Evolutionary conservation across 495 filamentous ascomycete species (phyloP).

Genomic region (Lasiosphaeriaceae sp.): DNA sequence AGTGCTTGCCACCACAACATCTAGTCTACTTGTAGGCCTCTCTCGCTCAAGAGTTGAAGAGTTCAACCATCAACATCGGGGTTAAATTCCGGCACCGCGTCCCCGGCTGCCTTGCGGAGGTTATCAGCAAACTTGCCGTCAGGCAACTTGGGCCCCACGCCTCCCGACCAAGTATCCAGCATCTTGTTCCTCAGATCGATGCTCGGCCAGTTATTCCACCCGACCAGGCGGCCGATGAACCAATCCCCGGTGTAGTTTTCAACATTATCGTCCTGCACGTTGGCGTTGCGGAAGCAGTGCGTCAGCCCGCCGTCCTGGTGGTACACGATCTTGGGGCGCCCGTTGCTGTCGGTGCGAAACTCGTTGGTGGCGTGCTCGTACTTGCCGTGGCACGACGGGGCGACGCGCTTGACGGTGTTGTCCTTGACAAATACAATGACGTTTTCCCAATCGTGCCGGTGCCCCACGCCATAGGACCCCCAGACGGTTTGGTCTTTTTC

Average conservation of each 20-base stretch:
- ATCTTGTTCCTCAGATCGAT: too few species aligned
- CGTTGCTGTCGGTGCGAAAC: constrained; percentile 7
- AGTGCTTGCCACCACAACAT: too few species aligned
- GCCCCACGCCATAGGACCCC: constrained; percentile 20
- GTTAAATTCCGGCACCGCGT: too few species aligned
- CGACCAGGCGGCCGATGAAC: constrained; percentile 8
- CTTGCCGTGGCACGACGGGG: constrained; percentile 26
- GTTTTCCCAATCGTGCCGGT: constrained; percentile 36
- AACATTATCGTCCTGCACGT: constrained; percentile 26
- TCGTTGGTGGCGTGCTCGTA: constrained; percentile 13
- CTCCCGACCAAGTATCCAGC: too few species aligned
- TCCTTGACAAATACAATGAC: constrained; percentile 28
- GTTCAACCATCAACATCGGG: too few species aligned
- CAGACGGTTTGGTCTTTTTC: constrained; percentile 30
- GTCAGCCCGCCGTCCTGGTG: constrained; percentile 28
- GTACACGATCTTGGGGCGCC: constrained; percentile 24
- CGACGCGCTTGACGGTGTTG: constrained; percentile 24
- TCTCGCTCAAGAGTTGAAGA: too few species aligned
- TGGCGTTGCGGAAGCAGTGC: constrained; percentile 30
- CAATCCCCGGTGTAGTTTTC: constrained; percentile 30
- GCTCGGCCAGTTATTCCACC: too few species aligned
- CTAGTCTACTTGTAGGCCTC: too few species aligned
- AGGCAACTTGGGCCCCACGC: too few species aligned
- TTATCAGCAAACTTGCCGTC: too few species aligned
- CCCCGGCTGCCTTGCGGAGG: too few species aligned